Evolutionary conservation across 306 rosid species (phyloP), one percentile per base, ranked within the genome.

Genomic region (Carpinus fangiana): DNA sequence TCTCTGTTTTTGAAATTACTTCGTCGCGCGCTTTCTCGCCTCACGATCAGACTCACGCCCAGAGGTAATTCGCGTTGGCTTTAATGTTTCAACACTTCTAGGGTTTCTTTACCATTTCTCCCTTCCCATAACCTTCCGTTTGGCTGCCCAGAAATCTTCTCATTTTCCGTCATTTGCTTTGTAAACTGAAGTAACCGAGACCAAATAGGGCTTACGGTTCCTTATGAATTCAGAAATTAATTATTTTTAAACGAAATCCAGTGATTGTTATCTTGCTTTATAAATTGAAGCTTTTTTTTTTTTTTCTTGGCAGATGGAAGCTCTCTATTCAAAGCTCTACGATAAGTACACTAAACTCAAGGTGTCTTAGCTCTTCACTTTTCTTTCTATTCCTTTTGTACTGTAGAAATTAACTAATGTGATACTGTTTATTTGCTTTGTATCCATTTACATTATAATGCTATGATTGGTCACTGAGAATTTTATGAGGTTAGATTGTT

Each of bases 271-370:
- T 62, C 36, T 23, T 23, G 17, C 12, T 59, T 54, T 59, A 23
- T 23, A 21, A 26, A 3, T 59, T 8, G 1, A 59, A 10, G 4
- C 2, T 62, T 13, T 9, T 57, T 59, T 59, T 23, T n/a, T 41
- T 1, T 45, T 77, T 82, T 54, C 50, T 60, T 64, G 21, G 69
- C 71, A 81, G 84, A 90, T 91, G 92, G 98, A 90, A 82, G 75
- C 88, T 66, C 90, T 95, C 13, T 93, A 93, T 83, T 62, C 84
- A n/a, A 95, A 95, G 84, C 99, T 95, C 73, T 93, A 85, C 78
- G 87, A 89, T 52, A 91, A 87, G 85, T 95, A 90, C 89, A 75
- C 79, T 57, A 83, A 80, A 74, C 84, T 95, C 73, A 95, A 95
- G 99, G 99, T 91, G 17, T 73, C 21, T 43, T 31, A 21, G 62